Conservation (phyloP, 306 rosid genomes). For the Morella rubra region DNA sequence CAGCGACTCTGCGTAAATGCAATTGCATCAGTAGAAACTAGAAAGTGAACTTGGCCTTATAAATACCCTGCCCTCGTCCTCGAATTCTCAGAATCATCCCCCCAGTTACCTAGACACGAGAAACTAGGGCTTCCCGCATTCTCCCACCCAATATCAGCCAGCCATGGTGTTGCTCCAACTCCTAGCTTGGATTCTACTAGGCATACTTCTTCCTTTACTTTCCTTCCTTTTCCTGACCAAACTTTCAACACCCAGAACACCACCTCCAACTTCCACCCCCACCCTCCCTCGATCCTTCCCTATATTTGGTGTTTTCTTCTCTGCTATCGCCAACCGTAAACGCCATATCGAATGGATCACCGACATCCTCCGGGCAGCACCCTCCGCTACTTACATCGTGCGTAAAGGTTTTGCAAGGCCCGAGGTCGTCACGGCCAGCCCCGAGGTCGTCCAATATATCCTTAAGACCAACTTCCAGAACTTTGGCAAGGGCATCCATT, state of each 20-base stretch:
- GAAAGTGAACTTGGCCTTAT: no score
- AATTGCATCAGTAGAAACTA: no score
- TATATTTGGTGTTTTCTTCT: constrained; percentile 43
- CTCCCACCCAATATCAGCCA: neutral
- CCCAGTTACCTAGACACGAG: no score
- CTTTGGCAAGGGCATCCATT: constrained; percentile 47
- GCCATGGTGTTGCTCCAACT: constrained; percentile 5
- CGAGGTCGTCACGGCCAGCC: constrained; percentile 54
- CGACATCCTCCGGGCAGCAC: constrained; percentile 46
- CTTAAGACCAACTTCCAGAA: constrained; percentile 58
- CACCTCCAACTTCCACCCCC: neutral
- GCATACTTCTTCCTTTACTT: constrained; percentile 11
- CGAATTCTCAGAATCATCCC: no score
- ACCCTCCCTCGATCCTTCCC: constrained; percentile 60
- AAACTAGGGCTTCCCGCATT: no score
- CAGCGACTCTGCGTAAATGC: no score
- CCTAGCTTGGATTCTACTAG: neutral
- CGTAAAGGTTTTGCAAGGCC: constrained; percentile 39
- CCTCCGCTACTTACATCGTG: constrained; percentile 56
- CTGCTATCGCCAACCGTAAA: constrained; percentile 34
- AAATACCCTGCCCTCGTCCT: no score
- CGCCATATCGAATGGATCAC: constrained; percentile 57
- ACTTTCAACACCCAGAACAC: neutral
- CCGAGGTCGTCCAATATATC: constrained; percentile 59
- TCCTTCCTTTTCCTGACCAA: constrained; percentile 26